phyloP scores from a whole-genome alignment of 2,329 filamentous ascomycete genomes.

The Pseudogymnoascus sp. region DNA sequence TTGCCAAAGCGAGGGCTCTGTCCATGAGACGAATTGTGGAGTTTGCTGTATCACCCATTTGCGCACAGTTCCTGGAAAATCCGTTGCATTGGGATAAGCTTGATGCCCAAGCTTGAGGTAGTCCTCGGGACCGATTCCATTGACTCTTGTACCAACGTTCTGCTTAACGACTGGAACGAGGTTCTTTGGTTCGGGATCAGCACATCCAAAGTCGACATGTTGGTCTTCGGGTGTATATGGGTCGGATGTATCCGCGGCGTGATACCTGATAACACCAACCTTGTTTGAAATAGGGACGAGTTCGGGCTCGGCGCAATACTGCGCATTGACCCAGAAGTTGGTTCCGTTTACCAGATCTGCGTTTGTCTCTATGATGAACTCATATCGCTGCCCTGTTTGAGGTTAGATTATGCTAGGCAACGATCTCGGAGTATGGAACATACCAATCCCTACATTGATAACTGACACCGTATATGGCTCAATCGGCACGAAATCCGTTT shows the following conservation, averaged over 20 bases:
- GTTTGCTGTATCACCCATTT: too few species aligned
- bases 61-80: not conserved
- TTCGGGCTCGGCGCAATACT: slow-evolving; percentile 11
- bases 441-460: too few species aligned
- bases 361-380: slow-evolving; percentile 36
- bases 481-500: slow-evolving; percentile 56
- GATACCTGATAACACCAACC: slow-evolving; percentile 24
- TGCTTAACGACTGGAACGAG: slow-evolving; percentile 23
- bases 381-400: slow-evolving; percentile 32
- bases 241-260: slow-evolving; percentile 10
- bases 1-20: too few species aligned
- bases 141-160: slow-evolving; percentile 14
- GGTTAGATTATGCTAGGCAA: too few species aligned
- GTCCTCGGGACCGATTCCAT: slow-evolving; percentile 9
- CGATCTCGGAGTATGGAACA: too few species aligned
- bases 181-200: slow-evolving; percentile 19
- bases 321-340: slow-evolving; percentile 48
- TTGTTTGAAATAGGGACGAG: slow-evolving; percentile 17
- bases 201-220: not conserved
- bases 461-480: slow-evolving; percentile 29
- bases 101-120: slow-evolving; percentile 13
- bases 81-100: slow-evolving; percentile 7
- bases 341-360: slow-evolving; percentile 28
- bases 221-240: slow-evolving; percentile 13
- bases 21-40: too few species aligned